Percentiles rank a stretch among this genome's conserved stretches.
These are phyloP conservation scores for Pseudogymnoascus verrucosus DNA, from an alignment of 2,329 filamentous ascomycete genomes.

Conservation along the genomic window DNA sequence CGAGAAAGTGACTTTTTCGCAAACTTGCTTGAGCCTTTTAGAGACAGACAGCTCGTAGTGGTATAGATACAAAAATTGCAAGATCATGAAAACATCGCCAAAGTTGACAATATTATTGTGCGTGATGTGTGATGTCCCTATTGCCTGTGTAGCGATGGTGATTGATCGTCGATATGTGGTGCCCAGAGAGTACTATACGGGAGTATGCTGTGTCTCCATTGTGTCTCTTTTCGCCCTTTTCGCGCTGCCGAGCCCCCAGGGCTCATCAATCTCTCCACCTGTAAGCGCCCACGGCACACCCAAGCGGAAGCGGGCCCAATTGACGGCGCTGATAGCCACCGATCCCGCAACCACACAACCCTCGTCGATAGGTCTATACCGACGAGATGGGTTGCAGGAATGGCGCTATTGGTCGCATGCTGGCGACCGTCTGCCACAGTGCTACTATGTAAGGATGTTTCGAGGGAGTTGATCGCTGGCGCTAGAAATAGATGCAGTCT, in stretches of 20 bases:
- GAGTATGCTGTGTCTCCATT: background rate
- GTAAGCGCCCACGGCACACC: slow-evolving; percentile 3
- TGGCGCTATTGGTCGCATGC: slow-evolving; percentile 6
- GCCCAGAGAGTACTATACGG: background rate
- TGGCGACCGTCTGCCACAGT: background rate
- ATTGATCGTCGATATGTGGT: background rate
- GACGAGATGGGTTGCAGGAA: background rate
- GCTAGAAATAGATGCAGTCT: slow-evolving; percentile 2
- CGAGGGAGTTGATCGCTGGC: slow-evolving; percentile 5
- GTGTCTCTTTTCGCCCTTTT: slow-evolving; percentile 7
- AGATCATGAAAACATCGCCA: background rate
- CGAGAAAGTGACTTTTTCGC: slow-evolving; percentile 4
- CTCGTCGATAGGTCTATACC: background rate
- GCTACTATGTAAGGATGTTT: slow-evolving; percentile 3
- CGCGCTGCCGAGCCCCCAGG: background rate
- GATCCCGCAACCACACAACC: slow-evolving; percentile 1
- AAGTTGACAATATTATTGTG: background rate
- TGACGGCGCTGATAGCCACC: background rate
- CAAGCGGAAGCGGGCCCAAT: slow-evolving; percentile 3
- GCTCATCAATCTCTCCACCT: slow-evolving; percentile 4
- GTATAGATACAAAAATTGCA: slow-evolving; percentile 5
- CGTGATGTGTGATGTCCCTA: background rate
- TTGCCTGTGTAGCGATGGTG: background rate
- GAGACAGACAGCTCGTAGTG: background rate
- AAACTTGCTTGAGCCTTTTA: background rate